Evolutionary conservation across 495 filamentous ascomycete genomes (phyloP), one percentile per base, ranked within the genome.

Genomic region (Penicillium chermesinum): DNA sequence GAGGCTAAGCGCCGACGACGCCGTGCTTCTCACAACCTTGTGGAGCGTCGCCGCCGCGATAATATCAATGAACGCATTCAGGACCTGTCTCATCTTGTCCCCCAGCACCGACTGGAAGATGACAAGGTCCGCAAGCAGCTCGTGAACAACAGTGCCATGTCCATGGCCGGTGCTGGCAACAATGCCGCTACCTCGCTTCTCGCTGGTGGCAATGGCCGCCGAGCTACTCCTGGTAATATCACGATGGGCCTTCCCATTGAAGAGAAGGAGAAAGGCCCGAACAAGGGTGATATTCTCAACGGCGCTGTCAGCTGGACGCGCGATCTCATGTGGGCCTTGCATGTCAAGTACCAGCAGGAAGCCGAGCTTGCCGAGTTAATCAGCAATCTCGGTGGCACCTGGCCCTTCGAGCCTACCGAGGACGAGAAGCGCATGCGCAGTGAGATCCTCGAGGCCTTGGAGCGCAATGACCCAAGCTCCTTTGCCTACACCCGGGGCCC

Each of bases 21-120:
- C 39, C 82, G 93, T 14, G 93, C 96, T 57, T 96, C 91, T 1
- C 93, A 98, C 70, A 98, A 98, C 58, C 75, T 95, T 37, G 93
- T 98, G 8, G 93, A 98, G 65, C 87, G 93, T 41, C 84, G 93
- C 25, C 85, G 93, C 38, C 82, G 93, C 37, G 93, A 98, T 67
- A 96, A 98, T 54, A 98, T 98, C 74, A 98, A 98, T 58, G 93
- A 98, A 64, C 81, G 93, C 6, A 98, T 98, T 49, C 91, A 97
- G 54, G 93, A 98, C 56, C 78, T 98, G 3, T 93, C 89, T 53
- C 88, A 90, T 58, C 79, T 98, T 1, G 93, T 98, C 9, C 93
- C 93, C 17, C 76, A 83, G 53, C 93, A 98, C 63, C 85, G 93
- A 13, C 77, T 98, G 12, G 93, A 98, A 57, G 93, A 98, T 62